phyloP scores from a whole-genome alignment of 2,329 filamentous ascomycete species.

The Fusarium sp. region DNA sequence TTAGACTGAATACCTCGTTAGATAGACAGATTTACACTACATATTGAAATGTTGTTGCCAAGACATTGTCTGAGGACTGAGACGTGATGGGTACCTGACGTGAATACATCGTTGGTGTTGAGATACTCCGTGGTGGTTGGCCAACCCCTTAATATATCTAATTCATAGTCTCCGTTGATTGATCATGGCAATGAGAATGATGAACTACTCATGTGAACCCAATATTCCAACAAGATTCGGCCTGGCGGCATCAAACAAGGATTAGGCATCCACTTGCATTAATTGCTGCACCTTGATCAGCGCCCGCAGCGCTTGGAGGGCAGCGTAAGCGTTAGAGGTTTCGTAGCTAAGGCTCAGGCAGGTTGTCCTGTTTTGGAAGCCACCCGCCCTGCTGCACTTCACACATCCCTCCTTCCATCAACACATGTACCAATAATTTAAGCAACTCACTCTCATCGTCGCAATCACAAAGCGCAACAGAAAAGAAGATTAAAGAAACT shows the following conservation, averaged over 20 bases:
- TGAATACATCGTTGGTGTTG: neutral
- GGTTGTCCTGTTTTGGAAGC: neutral
- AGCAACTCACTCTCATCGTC: conserved; percentile 5
- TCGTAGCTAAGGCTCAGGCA: neutral
- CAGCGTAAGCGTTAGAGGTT: conserved; percentile 3
- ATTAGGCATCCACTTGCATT: conserved; percentile 7
- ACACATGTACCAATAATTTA: neutral
- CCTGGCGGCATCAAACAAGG: conserved; percentile 1
- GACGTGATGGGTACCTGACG: neutral
- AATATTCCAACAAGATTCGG: neutral
- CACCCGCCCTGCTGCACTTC: neutral
- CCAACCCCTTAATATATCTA: neutral
- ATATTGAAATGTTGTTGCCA: neutral
- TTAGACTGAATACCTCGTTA: neutral
- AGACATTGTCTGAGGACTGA: neutral
- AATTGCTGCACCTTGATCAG: neutral
- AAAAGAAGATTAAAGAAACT: neutral
- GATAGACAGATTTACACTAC: neutral
- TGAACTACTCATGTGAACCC: neutral
- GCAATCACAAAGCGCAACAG: conserved; percentile 16
- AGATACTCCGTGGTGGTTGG: neutral
- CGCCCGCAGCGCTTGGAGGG: neutral
- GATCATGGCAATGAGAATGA: neutral
- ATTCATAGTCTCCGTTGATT: neutral
- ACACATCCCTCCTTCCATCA: conserved; percentile 2